phyloP scores from a whole-genome alignment of 208 protist species.

The Balamuthia mandrillaris region DNA sequence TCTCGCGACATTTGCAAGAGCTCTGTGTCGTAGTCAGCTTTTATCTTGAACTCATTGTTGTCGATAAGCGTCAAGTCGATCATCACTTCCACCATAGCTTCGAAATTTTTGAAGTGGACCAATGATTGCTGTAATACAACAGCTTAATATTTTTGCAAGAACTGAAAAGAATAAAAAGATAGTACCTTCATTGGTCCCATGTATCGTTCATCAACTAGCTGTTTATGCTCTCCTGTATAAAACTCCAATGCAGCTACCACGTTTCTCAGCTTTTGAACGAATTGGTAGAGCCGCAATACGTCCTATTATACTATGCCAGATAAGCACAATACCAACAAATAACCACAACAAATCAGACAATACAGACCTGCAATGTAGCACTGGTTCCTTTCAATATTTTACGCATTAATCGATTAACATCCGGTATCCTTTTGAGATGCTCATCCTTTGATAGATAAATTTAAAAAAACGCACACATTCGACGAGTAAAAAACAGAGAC shows the following conservation, averaged over 20 bases:
- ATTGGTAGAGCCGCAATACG: conserved; percentile 78
- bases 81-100: conserved; percentile 46
- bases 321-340: no score
- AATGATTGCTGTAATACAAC: conserved; percentile 23
- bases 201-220: conserved; percentile 72
- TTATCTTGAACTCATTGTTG: conserved; percentile 77
- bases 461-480: no score
- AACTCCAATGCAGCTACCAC: conserved; percentile 73
- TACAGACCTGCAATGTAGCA: conserved; percentile 15
- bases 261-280: conserved; percentile 74
- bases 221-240: conserved; percentile 70
- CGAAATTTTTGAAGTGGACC: conserved; percentile 74
- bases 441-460: conserved; percentile 59
- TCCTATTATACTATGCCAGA: conserved; percentile 76
- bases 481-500: no score
- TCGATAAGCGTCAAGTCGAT: conserved; percentile 51
- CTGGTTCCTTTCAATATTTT: conserved; percentile 41
- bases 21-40: conserved; percentile 88
- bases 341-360: not conserved
- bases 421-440: conserved; percentile 83
- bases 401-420: conserved; percentile 83
- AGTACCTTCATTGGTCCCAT: conserved; percentile 47
- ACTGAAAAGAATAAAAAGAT: not conserved
- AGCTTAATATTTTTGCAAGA: not conserved
- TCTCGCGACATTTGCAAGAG: conserved; percentile 80